These are phyloP conservation scores for Fraxinus anomala DNA, from an alignment of 257 asterid genomes.

Conservation along the genomic window DNA sequence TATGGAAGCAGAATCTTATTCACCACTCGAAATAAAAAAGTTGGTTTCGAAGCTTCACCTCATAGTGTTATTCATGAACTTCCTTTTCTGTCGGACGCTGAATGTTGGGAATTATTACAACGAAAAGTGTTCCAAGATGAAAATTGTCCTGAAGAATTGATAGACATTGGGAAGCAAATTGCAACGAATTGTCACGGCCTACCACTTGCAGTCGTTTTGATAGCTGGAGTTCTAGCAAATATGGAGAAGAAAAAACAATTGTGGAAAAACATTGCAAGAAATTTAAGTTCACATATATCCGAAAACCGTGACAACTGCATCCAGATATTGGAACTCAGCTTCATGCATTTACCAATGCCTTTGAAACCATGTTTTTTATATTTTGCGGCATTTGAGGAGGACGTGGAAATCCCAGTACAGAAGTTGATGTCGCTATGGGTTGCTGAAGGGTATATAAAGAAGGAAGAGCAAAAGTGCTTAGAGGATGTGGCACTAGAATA, in stretches of 20 bases:
- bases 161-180: background rate
- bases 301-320: too few relatives aligned
- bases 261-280: background rate
- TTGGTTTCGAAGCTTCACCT: background rate
- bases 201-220: slow-evolving; percentile 4
- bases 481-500: too few relatives aligned
- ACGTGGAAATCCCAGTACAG: too few relatives aligned
- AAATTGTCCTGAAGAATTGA: background rate
- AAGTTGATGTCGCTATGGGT: too few relatives aligned
- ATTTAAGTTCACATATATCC: too few relatives aligned
- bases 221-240: slow-evolving; percentile 3
- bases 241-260: background rate
- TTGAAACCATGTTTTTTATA: too few relatives aligned
- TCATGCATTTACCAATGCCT: too few relatives aligned
- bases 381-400: too few relatives aligned
- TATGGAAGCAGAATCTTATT: slow-evolving; percentile 28
- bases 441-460: too few relatives aligned
- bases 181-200: slow-evolving; percentile 12
- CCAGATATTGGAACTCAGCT: too few relatives aligned
- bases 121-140: slow-evolving; percentile 1
- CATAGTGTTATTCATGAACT: background rate
- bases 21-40: slow-evolving; percentile 12
- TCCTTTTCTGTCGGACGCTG: background rate
- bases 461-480: too few relatives aligned
- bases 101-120: slow-evolving; percentile 15